Conservation (phyloP, 495 filamentous ascomycete species). For the Annulohypoxylon stygium region DNA sequence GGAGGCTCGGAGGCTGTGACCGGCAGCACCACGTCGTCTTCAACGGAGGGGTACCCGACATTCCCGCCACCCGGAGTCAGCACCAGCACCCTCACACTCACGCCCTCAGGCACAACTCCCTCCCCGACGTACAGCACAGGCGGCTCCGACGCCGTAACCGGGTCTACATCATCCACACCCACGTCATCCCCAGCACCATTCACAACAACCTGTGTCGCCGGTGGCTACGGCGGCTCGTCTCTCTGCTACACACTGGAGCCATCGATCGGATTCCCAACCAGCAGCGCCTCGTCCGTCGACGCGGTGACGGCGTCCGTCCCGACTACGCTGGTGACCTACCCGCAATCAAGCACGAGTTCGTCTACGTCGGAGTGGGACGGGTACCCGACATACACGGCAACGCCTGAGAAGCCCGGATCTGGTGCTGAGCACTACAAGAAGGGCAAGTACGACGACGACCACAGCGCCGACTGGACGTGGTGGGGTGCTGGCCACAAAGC, state of each 20-base stretch:
- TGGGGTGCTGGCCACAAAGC: conserved; percentile 19
- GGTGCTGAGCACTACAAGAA: neutral
- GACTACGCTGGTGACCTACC: conserved; percentile 30
- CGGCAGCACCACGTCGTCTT: conserved; percentile 17
- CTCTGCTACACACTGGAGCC: conserved; percentile 28
- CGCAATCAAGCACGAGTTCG: neutral
- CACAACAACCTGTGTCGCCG: conserved; percentile 32
- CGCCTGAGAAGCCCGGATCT: neutral
- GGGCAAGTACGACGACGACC: conserved; percentile 2
- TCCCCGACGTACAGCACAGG: conserved; percentile 27
- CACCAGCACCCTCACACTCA: conserved; percentile 22
- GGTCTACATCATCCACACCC: neutral
- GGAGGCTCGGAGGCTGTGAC: conserved; percentile 24
- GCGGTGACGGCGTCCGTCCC: conserved; percentile 31
- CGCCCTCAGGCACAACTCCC: neutral
- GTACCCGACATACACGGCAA: conserved; percentile 21
- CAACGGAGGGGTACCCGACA: conserved; percentile 30
- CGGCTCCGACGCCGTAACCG: conserved; percentile 36
- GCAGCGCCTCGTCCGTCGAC: conserved; percentile 18
- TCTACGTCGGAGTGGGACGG: conserved; percentile 7
- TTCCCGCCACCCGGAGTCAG: neutral
- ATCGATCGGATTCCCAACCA: neutral
- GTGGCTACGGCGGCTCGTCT: conserved; percentile 33
- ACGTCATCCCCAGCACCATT: neutral
- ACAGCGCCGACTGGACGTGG: conserved; percentile 21